Evolutionary conservation across 225 moss, liverwort and hornwort genomes (phyloP).

Genomic region (Anthoceros angustus): DNA sequence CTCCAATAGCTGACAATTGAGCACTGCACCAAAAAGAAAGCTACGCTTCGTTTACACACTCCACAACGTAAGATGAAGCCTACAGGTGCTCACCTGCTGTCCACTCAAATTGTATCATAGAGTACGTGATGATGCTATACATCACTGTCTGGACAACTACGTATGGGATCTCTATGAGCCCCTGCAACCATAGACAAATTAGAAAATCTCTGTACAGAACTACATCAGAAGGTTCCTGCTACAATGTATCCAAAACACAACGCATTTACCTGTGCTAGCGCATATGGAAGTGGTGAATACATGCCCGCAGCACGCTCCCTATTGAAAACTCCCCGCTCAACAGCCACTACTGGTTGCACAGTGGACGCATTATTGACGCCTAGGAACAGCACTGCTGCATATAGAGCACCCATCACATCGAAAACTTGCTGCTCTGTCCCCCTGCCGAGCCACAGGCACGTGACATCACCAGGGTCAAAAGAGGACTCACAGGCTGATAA

Average conservation of each 20-base stretch:
- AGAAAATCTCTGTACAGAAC: not conserved
- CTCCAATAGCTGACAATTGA: not conserved
- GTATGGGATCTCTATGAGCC: conserved; percentile 25
- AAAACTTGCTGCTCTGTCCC: conserved; percentile 26
- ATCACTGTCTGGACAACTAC: conserved; percentile 27
- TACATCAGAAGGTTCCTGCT: not conserved
- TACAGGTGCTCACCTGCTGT: conserved; percentile 8
- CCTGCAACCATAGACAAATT: conserved; percentile 9
- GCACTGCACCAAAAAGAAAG: no score
- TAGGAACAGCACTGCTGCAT: conserved; percentile 21
- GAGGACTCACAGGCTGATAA: not conserved
- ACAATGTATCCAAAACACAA: not conserved
- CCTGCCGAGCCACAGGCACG: not conserved
- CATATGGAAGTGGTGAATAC: conserved; percentile 26
- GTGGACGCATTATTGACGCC: conserved; percentile 32
- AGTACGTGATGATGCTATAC: conserved; percentile 19
- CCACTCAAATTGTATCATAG: conserved; percentile 34
- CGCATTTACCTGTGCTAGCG: conserved; percentile 12
- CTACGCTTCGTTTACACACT: no score
- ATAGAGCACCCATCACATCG: conserved; percentile 31
- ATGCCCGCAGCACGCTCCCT: conserved; percentile 19
- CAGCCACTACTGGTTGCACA: conserved; percentile 21
- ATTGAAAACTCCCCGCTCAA: conserved; percentile 20
- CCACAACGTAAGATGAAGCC: not conserved
- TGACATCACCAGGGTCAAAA: not conserved